Evolutionary conservation across 2,329 filamentous ascomycete genomes (phyloP), one percentile per base, ranked within the genome.

Genomic region (Cladosporium sp.): DNA sequence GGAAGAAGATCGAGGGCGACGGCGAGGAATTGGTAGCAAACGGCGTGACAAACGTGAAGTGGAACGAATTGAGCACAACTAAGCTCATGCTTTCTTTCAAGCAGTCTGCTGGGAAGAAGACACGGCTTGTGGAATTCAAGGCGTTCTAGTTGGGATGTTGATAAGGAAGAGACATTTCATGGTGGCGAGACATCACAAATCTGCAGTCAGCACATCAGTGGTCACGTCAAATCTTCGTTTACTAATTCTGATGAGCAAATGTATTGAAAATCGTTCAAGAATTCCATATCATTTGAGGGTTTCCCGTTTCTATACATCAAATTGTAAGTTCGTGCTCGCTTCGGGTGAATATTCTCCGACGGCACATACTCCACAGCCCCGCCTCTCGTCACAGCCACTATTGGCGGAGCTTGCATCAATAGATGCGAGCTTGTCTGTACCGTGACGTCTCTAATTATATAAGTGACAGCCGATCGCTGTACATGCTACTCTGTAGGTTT

Each of bases 111-210:
- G 71, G 67, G 0, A 64, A 62, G 54, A 71, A 66, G 56, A 72
- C 71, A 4, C 64, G 74, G 35, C 51, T 75, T 13, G 71, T 71
- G 1, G 74, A 75, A 58, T 73, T 74, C 42, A 75, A 75, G 62
- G 65, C 74, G 0, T 75, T 55, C 40, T 55, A 45, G 42, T 9
- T 32, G 28, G 28, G 28, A 32, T 5, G 28, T n/a, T n/a, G n/a
- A n/a, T n/a, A n/a, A n/a, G n/a, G n/a, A n/a, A n/a, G n/a, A n/a
- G n/a, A n/a, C n/a, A n/a, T n/a, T n/a, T n/a, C n/a, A n/a, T n/a
- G n/a, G n/a, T n/a, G n/a, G n/a, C n/a, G n/a, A n/a, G n/a, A n/a
- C n/a, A n/a, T n/a, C n/a, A n/a, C n/a, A n/a, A n/a, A n/a, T n/a
- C n/a, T n/a, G n/a, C n/a, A n/a, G n/a, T n/a, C n/a, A n/a, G n/a